A percentile compares a stretch with the other conserved stretches of the same genome.
Evolutionary conservation across 2,329 filamentous ascomycete species (phyloP).

Genomic region (Aspergillus tanneri): DNA sequence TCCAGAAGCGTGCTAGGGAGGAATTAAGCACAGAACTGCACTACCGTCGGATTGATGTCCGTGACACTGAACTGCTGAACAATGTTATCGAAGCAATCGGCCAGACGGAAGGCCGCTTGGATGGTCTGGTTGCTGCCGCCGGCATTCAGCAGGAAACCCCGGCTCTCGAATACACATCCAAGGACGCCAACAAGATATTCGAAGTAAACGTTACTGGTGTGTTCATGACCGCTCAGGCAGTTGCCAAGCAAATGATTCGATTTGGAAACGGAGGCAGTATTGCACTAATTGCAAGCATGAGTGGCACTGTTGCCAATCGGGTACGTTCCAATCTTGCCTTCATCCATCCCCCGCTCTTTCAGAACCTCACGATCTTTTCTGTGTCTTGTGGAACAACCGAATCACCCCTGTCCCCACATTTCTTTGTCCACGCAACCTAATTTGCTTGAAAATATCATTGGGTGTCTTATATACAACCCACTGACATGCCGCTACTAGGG

Average conservation of each 20-base stretch:
- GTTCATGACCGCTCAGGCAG: conserved; percentile 64
- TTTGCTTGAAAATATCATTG: not conserved
- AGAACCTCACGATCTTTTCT: not conserved
- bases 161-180: conserved; percentile 71
- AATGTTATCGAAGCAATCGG: conserved; percentile 67
- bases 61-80: conserved; percentile 68
- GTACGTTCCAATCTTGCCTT: conserved; percentile 16
- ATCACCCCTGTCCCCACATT: too few species aligned
- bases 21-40: conserved; percentile 67
- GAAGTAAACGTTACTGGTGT: conserved; percentile 62
- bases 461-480: not conserved
- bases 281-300: conserved; percentile 63
- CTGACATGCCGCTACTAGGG: conserved; percentile 32
- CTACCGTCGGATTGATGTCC: conserved; percentile 79
- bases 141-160: conserved; percentile 77
- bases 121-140: conserved; percentile 74
- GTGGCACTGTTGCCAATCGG: conserved; percentile 58
- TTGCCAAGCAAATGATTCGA: conserved; percentile 63
- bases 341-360: conserved; percentile 2
- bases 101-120: conserved; percentile 67
- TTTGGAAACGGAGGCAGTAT: conserved; percentile 61
- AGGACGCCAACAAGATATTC: conserved; percentile 63
- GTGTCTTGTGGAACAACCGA: too few species aligned
- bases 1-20: conserved; percentile 62
- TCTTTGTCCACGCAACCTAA: conserved; percentile 5